Conservation (phyloP, 768 basidiomycete genomes). For the Mycena epipterygia region DNA sequence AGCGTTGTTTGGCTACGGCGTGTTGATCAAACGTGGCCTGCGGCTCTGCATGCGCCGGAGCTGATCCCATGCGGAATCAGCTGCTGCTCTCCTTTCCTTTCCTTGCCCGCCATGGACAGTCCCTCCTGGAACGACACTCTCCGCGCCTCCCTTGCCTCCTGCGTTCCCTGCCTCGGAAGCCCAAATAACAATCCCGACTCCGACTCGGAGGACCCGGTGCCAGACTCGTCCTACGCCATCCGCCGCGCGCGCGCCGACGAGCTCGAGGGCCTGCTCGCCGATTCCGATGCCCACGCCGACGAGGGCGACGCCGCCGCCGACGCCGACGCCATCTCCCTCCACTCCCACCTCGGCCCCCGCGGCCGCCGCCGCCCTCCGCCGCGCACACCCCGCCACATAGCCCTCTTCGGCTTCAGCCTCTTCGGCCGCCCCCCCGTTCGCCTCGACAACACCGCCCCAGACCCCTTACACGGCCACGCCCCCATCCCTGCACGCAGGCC, state of each 20-base stretch:
- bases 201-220: not conserved
- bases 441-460: not conserved
- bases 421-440: conserved; percentile 13
- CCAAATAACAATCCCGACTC: not conserved
- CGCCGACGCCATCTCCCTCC: conserved; percentile 33
- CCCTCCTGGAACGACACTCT: conserved; percentile 32
- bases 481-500: not conserved
- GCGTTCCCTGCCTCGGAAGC: conserved; percentile 12
- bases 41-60: too few species aligned
- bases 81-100: too few species aligned
- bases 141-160: conserved; percentile 10
- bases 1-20: too few species aligned
- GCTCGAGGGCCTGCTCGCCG: conserved; percentile 30
- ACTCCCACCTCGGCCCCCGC: conserved; percentile 33
- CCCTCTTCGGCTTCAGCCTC: conserved; percentile 25
- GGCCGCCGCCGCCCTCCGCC: conserved; percentile 21
- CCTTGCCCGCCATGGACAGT: conserved; percentile 19
- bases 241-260: conserved; percentile 31
- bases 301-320: conserved; percentile 26
- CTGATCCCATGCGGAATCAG: too few species aligned
- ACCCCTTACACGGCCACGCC: not conserved
- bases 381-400: conserved; percentile 29
- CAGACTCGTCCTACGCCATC: not conserved
- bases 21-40: too few species aligned
- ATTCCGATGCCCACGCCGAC: conserved; percentile 1